Evolutionary conservation across 331 rosid genomes (phyloP).

Genomic region (Quercus tomentella): DNA sequence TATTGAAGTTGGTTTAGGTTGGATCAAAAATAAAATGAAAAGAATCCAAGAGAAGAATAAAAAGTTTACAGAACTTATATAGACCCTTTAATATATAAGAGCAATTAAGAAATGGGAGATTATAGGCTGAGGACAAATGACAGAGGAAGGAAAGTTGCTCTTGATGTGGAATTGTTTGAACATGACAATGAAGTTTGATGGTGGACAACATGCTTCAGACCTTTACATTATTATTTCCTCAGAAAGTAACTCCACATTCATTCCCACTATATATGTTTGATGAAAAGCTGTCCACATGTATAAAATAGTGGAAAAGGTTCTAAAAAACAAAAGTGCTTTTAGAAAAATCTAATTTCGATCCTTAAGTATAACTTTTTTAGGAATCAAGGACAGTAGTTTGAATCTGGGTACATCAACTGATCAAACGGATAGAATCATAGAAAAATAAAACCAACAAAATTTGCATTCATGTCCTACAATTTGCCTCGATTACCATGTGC

Average conservation of each 20-base stretch:
- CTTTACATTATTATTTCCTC: constrained; percentile 7
- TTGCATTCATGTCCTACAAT: not conserved
- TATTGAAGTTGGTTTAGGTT: not conserved
- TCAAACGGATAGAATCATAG: too few relatives aligned
- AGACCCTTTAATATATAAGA: not conserved
- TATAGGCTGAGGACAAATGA: constrained; percentile 8
- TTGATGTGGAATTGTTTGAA: constrained; percentile 32
- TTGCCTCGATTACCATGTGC: too few relatives aligned
- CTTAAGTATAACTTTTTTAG: not conserved
- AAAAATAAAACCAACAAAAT: not conserved
- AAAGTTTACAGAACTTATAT: not conserved
- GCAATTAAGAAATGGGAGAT: not conserved
- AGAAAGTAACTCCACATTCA: constrained; percentile 26
- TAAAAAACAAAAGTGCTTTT: not conserved
- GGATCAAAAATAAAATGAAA: not conserved
- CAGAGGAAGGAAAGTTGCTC: not conserved
- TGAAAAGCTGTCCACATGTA: constrained; percentile 6
- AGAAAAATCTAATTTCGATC: not conserved
- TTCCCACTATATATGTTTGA: constrained; percentile 19
- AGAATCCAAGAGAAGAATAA: not conserved
- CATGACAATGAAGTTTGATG: constrained; percentile 26
- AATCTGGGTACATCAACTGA: not conserved
- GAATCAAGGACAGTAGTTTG: not conserved
- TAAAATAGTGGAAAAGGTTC: not conserved
- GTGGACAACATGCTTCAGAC: constrained; percentile 8